These are phyloP conservation scores for Avena insularis DNA, from an alignment of 176 grass and related monocot genomes.

Conservation along the genomic window DNA sequence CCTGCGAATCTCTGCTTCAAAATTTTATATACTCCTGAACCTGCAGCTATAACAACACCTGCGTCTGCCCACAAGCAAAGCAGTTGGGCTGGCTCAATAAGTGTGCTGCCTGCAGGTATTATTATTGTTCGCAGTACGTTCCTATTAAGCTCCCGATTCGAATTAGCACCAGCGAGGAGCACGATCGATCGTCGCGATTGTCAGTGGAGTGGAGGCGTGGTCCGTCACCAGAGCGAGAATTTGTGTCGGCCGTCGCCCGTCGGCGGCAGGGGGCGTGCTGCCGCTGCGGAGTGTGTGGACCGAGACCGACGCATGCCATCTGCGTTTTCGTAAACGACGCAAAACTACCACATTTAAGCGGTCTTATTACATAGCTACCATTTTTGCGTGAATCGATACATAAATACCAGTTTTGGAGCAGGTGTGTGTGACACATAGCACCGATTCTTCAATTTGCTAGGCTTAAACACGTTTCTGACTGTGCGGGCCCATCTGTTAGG, in stretches of 20 bases:
- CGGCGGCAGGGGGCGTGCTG: neutral
- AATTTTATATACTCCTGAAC: neutral
- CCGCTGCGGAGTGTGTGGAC: neutral
- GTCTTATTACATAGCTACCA: too few relatives aligned
- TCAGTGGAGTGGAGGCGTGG: constrained; percentile 5
- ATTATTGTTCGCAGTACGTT: too few relatives aligned
- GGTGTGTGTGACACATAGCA: too few relatives aligned
- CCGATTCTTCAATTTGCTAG: too few relatives aligned
- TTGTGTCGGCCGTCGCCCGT: neutral
- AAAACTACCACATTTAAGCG: too few relatives aligned
- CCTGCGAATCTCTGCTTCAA: neutral
- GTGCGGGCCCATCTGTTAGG: too few relatives aligned
- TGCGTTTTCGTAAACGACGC: neutral
- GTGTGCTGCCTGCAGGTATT: neutral
- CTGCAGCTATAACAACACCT: neutral
- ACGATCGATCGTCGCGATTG: neutral
- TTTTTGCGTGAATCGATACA: too few relatives aligned
- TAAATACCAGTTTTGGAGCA: too few relatives aligned
- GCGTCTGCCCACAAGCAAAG: neutral
- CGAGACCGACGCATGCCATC: neutral
- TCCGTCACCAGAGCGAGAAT: neutral
- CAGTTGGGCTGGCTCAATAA: neutral
- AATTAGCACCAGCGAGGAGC: neutral
- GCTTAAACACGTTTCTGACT: too few relatives aligned
- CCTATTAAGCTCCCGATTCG: neutral